Evolutionary conservation across 805 yeast genomes (phyloP).

Genomic region (Cyberlindnera maritima): DNA sequence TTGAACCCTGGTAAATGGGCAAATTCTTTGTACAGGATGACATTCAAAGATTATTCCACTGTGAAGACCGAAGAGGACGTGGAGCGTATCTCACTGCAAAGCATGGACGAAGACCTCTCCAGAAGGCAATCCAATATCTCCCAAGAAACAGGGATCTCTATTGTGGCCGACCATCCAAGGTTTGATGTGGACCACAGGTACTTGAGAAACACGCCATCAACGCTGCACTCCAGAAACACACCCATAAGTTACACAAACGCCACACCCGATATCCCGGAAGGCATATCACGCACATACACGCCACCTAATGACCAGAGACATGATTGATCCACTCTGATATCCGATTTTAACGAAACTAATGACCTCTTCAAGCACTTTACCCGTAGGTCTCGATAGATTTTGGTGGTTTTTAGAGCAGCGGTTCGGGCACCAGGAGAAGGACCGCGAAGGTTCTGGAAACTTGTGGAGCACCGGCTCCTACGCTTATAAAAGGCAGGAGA

Average conservation of each 20-base stretch:
- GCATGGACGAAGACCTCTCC: conserved; percentile 10
- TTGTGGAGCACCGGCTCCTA: not conserved
- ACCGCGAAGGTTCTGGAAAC: conserved; percentile 1
- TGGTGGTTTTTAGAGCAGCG: not conserved
- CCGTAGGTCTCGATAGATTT: not conserved
- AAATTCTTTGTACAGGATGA: not conserved
- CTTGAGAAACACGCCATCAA: conserved; percentile 27
- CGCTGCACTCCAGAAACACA: conserved; percentile 14
- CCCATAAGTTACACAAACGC: conserved; percentile 13
- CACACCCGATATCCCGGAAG: conserved; percentile 16
- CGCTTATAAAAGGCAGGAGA: not conserved
- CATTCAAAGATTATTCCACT: not conserved
- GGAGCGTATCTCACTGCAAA: conserved; percentile 13
- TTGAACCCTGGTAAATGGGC: conserved; percentile 12
- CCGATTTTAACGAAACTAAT: not conserved
- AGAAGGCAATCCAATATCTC: conserved; percentile 10
- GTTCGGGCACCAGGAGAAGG: not conserved
- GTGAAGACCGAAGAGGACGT: not conserved
- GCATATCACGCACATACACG: not conserved
- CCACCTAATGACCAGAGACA: not conserved
- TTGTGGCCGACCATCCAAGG: conserved; percentile 26
- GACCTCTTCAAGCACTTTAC: not conserved
- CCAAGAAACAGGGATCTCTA: conserved; percentile 17
- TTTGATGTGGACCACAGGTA: conserved; percentile 28
- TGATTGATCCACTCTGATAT: too few species aligned